Evolutionary conservation across 768 basidiomycete species (phyloP), one percentile per base, ranked within the genome.

Genomic region (Lanmaoa pseudosensibilis): DNA sequence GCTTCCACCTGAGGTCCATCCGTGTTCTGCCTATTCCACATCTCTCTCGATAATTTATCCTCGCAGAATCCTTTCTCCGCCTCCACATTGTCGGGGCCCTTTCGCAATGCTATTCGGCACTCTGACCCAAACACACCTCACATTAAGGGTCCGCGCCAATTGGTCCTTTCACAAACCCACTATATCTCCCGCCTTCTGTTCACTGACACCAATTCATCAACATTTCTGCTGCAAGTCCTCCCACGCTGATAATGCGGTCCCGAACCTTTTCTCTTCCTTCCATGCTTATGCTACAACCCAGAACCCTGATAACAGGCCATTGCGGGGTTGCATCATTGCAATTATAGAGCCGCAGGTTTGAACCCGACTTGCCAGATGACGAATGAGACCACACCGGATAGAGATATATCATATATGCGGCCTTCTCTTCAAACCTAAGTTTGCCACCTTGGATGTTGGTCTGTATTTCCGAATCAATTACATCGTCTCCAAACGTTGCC

Each of bases 381-480:
- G 33, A 19, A 40, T 23, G 16, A 30, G 40, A 32, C 16, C 34
- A 34, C n/a, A 46, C 36, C 41, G 44, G 48, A 39, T 33, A 47
- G 37, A 52, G 44, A 25, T 40, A 49, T 11, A 38, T 56, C 40
- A 38, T 44, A 44, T 41, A 46, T 46, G 38, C 18, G 25, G 41
- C 45, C 54, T 55, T 44, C n/a, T 49, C 27, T 47, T 62, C 47
- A 33, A 58, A 52, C 52, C 41, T 49, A 56, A 57, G 50, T 41
- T 53, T 66, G 12, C 52, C 38, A 21, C 38, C 41, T 13, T 46
- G 19, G 25, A 52, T 8, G 23, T 49, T 50, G 54, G 25, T 49
- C 32, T 34, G 18, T n/a, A 45, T 54, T 45, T 50, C 57, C 33
- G 40, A 33, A 39, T 48, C 47, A 12, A 38, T 30, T 36, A 7